Evolutionary conservation across 768 basidiomycete genomes (phyloP), one percentile per base, ranked within the genome.

Genomic region (Macrocybe gigantea): DNA sequence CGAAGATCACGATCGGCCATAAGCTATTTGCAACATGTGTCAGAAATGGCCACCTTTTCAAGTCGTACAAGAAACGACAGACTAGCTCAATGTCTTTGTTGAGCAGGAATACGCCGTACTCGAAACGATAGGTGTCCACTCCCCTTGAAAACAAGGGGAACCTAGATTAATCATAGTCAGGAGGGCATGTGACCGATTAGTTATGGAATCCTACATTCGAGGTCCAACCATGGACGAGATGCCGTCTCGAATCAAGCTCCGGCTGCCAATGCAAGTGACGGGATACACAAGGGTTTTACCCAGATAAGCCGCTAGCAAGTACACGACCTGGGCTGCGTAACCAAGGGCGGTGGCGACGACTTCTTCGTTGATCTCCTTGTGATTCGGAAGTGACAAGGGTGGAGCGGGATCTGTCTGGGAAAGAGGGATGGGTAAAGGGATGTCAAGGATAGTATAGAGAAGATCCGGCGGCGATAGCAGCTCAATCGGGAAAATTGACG

Each of bases 41-140:
- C 13, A 50, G 48, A 30, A 40, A 41, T 55, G 30, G 38, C 58
- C 40, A 43, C 32, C 13, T 13, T 37, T 14, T 35, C 32, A 11
- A n/a, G n/a, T 37, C 41, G 30, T 32, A 37, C 43, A 39, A 44
- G 39, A 30, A 37, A 38, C 22, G 22, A 53, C 76, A 51, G 54
- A 94, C 93, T 79, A 93, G 74, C 69, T 99, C 95, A 54, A 99
- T 93, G 65, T 99, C 77, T 66, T 98, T 99, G 71, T 99, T 99
- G 32, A 98, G 73, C 37, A 99, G 67, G 64, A 93, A 98, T 4
- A 98, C 95, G 3, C 85, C 96, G 69, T 98, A 99, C 64, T 98
- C 95, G 59, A 95, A 99, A 22, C 96, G 78, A 67, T 97, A 98
- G 38, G 86, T 88, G 62, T 98, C 96, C 49, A 97, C 94, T 5